phyloP scores from a whole-genome alignment of 2,329 filamentous ascomycete species.

The Colletotrichum tropicale region DNA sequence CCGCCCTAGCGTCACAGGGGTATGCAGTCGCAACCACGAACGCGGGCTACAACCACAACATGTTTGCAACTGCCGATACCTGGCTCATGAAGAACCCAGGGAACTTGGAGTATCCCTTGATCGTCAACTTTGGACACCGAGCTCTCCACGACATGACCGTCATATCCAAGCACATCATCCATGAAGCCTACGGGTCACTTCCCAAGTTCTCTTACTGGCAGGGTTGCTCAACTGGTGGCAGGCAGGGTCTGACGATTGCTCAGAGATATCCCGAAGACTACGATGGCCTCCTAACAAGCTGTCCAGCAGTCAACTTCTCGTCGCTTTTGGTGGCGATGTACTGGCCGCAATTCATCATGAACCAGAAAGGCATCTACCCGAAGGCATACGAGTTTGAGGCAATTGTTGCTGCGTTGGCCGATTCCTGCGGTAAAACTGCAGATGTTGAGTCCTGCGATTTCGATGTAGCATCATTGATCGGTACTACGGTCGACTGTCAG shows the following conservation, averaged over 20 bases:
- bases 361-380: not conserved
- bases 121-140: not conserved
- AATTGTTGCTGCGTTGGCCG: conserved; percentile 34
- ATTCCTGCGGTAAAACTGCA: conserved; percentile 45
- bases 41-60: conserved; percentile 20
- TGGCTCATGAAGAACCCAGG: conserved; percentile 23
- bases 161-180: conserved; percentile 50
- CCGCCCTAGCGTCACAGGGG: conserved; percentile 38
- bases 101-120: not conserved
- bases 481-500: not conserved
- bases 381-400: conserved; percentile 32
- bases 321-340: not conserved
- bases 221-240: conserved; percentile 65
- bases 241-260: conserved; percentile 60
- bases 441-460: not conserved
- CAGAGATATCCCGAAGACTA: conserved; percentile 62
- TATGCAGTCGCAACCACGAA: conserved; percentile 26
- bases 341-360: not conserved
- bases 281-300: conserved; percentile 59
- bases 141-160: conserved; percentile 38
- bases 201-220: conserved; percentile 54
- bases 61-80: not conserved
- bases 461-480: not conserved
- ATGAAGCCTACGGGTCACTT: conserved; percentile 46
- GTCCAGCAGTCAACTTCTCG: conserved; percentile 38